Evolutionary conservation across 805 yeast genomes (phyloP).

Genomic region (Starmerella floricola): DNA sequence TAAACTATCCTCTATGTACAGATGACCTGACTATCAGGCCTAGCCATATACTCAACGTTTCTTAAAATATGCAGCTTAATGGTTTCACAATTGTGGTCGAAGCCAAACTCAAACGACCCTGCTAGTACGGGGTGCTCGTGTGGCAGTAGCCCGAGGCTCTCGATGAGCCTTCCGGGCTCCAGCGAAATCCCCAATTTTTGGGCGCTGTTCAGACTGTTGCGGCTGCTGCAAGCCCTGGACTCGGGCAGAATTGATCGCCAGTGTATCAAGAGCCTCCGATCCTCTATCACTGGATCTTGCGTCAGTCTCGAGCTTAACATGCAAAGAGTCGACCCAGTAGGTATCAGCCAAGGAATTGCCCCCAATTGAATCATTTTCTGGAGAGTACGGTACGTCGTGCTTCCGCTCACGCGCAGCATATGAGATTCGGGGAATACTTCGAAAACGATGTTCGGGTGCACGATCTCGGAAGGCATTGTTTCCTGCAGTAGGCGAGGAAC

Average conservation of each 20-base stretch:
- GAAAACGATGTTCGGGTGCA: constrained; percentile 24
- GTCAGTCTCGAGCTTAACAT: constrained; percentile 19
- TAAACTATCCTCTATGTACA: constrained; percentile 7
- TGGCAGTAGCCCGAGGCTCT: constrained; percentile 25
- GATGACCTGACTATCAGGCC: constrained; percentile 21
- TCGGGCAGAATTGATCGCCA: constrained; percentile 22
- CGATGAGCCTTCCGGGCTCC: constrained; percentile 22
- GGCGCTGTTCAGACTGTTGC: too few relatives aligned
- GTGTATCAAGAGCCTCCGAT: constrained; percentile 17
- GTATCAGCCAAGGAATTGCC: constrained; percentile 25
- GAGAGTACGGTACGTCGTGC: constrained; percentile 23
- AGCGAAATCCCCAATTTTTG: constrained; percentile 3
- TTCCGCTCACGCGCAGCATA: constrained; percentile 25
- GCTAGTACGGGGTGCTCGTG: constrained; percentile 29
- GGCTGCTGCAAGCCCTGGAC: too few relatives aligned
- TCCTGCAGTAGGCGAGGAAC: constrained; percentile 25
- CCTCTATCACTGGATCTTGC: constrained; percentile 9
- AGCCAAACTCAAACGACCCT: constrained; percentile 30
- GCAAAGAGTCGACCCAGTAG: constrained; percentile 22
- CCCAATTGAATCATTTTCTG: constrained; percentile 25
- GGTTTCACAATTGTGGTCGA: constrained; percentile 22
- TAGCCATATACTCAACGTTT: constrained; percentile 28
- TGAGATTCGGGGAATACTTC: constrained; percentile 26
- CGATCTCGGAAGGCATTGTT: constrained; percentile 23
- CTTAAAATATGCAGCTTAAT: constrained; percentile 26